Conservation (phyloP, 83 land plant genomes). For the Thuja plicata region DNA sequence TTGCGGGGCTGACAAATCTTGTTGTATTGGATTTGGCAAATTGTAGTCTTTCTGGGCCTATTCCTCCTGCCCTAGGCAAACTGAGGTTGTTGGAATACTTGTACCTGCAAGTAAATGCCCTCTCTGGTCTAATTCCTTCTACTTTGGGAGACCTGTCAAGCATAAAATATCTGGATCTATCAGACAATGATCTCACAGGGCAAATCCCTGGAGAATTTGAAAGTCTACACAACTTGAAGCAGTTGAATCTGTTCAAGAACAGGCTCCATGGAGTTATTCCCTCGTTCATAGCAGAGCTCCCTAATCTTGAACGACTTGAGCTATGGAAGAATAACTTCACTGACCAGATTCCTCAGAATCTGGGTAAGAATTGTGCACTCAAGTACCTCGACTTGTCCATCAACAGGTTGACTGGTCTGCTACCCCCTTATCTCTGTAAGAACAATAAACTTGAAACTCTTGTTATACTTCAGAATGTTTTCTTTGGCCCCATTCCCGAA, state of each 20-base stretch:
- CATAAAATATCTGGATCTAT: slow-evolving; percentile 27
- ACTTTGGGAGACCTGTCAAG: slow-evolving; percentile 16
- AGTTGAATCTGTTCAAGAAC: slow-evolving; percentile 28
- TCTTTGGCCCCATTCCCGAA: slow-evolving; percentile 65
- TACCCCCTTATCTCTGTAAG: slow-evolving; percentile 45
- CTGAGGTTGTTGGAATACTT: slow-evolving; percentile 24
- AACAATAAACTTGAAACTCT: slow-evolving; percentile 37
- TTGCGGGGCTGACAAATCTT: slow-evolving; percentile 31
- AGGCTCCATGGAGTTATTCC: slow-evolving; percentile 30
- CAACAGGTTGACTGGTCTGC: slow-evolving; percentile 29
- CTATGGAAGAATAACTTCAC: slow-evolving; percentile 38
- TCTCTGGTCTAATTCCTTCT: slow-evolving; percentile 23
- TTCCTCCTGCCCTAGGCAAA: slow-evolving; percentile 25
- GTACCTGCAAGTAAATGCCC: slow-evolving; percentile 25
- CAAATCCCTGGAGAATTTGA: slow-evolving; percentile 22
- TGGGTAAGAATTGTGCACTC: slow-evolving; percentile 28
- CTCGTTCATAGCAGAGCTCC: slow-evolving; percentile 29
- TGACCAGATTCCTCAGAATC: slow-evolving; percentile 29
- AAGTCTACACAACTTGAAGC: slow-evolving; percentile 19
- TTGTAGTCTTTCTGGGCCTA: slow-evolving; percentile 31
- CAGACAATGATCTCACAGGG: slow-evolving; percentile 30
- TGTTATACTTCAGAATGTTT: slow-evolving; percentile 45
- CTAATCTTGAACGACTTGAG: slow-evolving; percentile 23
- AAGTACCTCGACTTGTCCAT: slow-evolving; percentile 31
- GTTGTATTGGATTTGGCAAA: slow-evolving; percentile 27